Conservation (phyloP, 2,329 filamentous ascomycete genomes). For the Exophiala sp. region DNA sequence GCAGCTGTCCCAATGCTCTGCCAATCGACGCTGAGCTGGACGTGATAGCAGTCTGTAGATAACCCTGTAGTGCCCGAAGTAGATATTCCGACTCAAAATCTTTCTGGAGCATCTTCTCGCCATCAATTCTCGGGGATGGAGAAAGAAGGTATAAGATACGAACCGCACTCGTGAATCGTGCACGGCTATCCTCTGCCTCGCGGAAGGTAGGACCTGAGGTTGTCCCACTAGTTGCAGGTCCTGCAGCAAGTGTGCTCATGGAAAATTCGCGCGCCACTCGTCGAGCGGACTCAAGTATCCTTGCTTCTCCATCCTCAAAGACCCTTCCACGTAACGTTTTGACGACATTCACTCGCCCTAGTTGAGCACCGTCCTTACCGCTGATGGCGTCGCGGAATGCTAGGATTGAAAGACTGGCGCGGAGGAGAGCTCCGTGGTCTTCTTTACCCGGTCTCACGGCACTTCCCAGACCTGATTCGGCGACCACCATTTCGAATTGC, state of each 20-base stretch:
- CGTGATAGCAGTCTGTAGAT: constrained; percentile 76
- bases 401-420: constrained; percentile 75
- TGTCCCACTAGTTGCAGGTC: constrained; percentile 19
- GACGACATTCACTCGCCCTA: constrained; percentile 71
- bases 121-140: constrained; percentile 48
- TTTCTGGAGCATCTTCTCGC: constrained; percentile 42
- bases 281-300: constrained; percentile 69
- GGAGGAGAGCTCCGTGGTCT: constrained; percentile 74
- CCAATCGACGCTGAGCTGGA: constrained; percentile 72
- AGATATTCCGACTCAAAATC: constrained; percentile 66
- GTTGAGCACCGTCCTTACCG: constrained; percentile 71
- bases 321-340: constrained; percentile 67
- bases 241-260: constrained; percentile 55
- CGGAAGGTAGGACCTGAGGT: constrained; percentile 46
- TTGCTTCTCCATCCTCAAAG: constrained; percentile 68
- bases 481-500: constrained; percentile 81
- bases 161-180: constrained; percentile 69
- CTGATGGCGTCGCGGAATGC: constrained; percentile 64
- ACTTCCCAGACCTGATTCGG: constrained; percentile 57
- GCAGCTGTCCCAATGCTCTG: constrained; percentile 73
- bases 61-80: constrained; percentile 72
- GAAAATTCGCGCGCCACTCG: constrained; percentile 81
- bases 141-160: constrained; percentile 78
- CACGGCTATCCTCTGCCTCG: constrained; percentile 70
- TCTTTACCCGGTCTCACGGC: constrained; percentile 49